Evolutionary conservation across 2,329 filamentous ascomycete genomes (phyloP).

Genomic region (Penicillium sp.): DNA sequence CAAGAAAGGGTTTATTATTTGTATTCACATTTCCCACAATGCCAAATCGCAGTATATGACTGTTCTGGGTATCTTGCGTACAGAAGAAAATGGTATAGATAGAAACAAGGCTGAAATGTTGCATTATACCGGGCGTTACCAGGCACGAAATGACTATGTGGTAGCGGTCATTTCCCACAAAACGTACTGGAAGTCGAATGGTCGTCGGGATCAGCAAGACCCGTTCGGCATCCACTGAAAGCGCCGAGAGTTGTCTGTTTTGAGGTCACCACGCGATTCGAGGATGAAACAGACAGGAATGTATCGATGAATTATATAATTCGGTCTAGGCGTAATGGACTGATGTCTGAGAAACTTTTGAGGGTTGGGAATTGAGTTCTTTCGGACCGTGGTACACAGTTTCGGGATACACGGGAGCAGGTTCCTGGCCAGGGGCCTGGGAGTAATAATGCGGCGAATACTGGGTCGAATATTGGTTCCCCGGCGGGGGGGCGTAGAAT

Average conservation of each 20-base stretch:
- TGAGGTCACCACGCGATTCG: neutral
- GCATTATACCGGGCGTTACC: neutral
- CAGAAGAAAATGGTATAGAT: neutral
- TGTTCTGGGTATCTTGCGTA: neutral
- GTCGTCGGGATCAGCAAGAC: neutral
- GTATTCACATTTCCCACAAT: neutral
- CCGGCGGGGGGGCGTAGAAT: neutral
- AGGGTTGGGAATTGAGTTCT: neutral
- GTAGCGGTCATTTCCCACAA: neutral
- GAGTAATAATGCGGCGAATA: neutral
- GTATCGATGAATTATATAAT: neutral
- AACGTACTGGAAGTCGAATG: neutral
- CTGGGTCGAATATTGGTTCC: neutral
- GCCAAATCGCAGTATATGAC: neutral
- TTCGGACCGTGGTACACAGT: neutral
- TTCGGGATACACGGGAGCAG: neutral
- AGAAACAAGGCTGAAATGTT: neutral
- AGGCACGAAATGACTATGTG: neutral
- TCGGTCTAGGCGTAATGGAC: neutral
- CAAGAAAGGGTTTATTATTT: too few relatives aligned
- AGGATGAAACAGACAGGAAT: neutral
- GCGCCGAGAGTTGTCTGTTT: neutral
- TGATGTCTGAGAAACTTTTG: neutral
- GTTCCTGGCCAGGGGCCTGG: neutral
- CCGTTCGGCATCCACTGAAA: neutral